Percentiles rank a stretch among this genome's conserved stretches.
These are phyloP conservation scores for Dendrocalamus latiflorus DNA, from an alignment of 202 grass and related monocot species.

Conservation along the genomic window DNA sequence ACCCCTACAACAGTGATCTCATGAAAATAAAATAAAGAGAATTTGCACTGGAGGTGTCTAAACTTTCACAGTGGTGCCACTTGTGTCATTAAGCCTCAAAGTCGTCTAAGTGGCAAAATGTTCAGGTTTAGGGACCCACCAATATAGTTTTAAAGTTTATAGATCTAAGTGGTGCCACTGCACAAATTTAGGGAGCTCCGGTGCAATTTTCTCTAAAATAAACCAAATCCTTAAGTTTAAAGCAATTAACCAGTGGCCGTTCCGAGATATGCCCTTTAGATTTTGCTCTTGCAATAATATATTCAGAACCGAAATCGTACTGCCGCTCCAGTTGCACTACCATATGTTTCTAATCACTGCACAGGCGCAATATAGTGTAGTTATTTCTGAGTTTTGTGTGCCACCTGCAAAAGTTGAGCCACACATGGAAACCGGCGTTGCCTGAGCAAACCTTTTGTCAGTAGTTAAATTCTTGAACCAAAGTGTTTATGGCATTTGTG, in stretches of 20 bases:
- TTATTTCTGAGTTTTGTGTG: neutral
- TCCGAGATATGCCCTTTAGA: neutral
- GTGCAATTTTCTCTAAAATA: constrained; percentile 18
- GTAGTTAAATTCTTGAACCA: neutral
- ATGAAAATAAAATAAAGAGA: constrained; percentile 8
- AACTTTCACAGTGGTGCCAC: neutral
- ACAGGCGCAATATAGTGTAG: neutral
- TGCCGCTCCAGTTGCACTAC: neutral
- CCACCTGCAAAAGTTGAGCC: neutral
- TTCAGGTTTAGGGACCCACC: neutral
- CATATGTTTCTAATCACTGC: neutral
- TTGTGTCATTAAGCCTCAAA: neutral
- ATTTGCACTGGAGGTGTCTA: neutral
- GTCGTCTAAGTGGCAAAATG: constrained; percentile 5
- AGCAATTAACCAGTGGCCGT: neutral
- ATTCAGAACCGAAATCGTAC: neutral
- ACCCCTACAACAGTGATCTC: neutral
- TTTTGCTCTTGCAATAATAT: neutral
- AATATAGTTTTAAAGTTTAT: constrained; percentile 13
- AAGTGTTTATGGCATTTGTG: neutral
- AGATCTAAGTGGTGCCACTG: neutral
- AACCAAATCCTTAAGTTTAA: neutral
- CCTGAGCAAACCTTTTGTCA: neutral
- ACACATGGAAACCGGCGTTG: neutral
- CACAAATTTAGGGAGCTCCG: neutral